Evolutionary conservation across 306 rosid species (phyloP).

Genomic region (Hippophae rhamnoides): DNA sequence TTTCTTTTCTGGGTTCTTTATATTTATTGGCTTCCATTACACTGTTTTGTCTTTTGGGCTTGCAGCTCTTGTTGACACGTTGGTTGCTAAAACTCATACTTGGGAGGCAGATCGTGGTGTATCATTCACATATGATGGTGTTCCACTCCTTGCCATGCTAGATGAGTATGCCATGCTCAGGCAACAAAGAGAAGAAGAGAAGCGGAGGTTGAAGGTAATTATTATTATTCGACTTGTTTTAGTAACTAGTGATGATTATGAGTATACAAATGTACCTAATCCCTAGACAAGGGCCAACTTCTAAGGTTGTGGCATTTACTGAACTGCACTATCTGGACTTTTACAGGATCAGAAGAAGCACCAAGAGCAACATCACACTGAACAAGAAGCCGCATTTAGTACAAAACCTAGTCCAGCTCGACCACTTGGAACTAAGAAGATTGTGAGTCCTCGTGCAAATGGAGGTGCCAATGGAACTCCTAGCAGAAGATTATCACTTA

Average conservation of each 20-base stretch:
- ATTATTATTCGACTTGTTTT: neutral
- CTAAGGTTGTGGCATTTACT: neutral
- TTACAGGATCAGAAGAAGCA: neutral
- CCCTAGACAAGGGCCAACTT: too few species aligned
- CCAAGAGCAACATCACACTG: slow-evolving; percentile 68
- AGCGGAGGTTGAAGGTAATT: slow-evolving; percentile 81
- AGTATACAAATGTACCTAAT: too few species aligned
- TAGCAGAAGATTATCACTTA: slow-evolving; percentile 75
- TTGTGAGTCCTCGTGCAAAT: slow-evolving; percentile 62
- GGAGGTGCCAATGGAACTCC: slow-evolving; percentile 87
- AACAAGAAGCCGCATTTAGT: slow-evolving; percentile 60
- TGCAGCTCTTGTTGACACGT: slow-evolving; percentile 86
- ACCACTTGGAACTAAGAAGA: slow-evolving; percentile 66
- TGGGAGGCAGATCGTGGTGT: slow-evolving; percentile 93
- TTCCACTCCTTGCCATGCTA: slow-evolving; percentile 96
- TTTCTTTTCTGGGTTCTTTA: too few species aligned
- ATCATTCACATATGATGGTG: slow-evolving; percentile 83
- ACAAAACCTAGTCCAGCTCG: slow-evolving; percentile 85
- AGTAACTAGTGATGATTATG: too few species aligned
- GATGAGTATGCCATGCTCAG: slow-evolving; percentile 98
- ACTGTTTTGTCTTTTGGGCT: slow-evolving; percentile 16
- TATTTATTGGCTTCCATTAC: too few species aligned
- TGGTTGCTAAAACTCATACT: slow-evolving; percentile 82
- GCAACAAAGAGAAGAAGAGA: slow-evolving; percentile 96
- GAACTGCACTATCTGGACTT: slow-evolving; percentile 9